phyloP scores from a whole-genome alignment of 441 rosid genomes.

The Adansonia madagascariensis region DNA sequence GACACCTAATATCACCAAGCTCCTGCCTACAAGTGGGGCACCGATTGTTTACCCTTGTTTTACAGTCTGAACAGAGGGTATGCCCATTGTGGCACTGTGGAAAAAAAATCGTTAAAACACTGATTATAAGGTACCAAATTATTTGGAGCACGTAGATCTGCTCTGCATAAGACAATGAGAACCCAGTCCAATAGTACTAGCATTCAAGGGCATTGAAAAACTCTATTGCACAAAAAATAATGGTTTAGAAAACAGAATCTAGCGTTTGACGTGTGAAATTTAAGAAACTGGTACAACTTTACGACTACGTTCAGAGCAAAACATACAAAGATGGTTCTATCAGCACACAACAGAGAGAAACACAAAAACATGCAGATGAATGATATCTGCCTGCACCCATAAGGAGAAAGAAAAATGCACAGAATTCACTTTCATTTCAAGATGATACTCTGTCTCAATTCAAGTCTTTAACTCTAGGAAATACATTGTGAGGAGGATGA shows the following conservation, averaged over 20 bases:
- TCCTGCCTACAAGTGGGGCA: slow-evolving; percentile 88
- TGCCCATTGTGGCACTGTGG: slow-evolving; percentile 87
- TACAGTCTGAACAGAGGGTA: slow-evolving; percentile 83
- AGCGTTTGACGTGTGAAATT: not conserved
- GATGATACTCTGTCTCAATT: not conserved
- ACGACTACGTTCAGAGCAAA: not conserved
- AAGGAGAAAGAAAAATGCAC: not conserved
- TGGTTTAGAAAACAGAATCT: not conserved
- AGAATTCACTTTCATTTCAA: not conserved
- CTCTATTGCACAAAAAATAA: not conserved
- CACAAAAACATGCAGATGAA: not conserved
- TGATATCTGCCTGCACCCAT: not conserved
- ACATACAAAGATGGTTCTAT: slow-evolving; percentile 7
- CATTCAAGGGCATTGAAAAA: slow-evolving; percentile 2
- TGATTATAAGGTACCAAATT: not conserved
- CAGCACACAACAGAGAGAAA: slow-evolving; percentile 8
- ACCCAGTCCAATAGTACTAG: not conserved
- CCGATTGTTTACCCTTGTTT: slow-evolving; percentile 78
- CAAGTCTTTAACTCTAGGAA: not conserved
- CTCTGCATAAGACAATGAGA: not conserved
- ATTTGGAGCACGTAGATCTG: not conserved
- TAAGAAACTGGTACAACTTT: not conserved
- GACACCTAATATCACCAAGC: slow-evolving; percentile 73
- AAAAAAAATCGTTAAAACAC: slow-evolving; percentile 2
- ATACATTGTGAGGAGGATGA: not conserved